Conservation (phyloP, 1,284 basidiomycete species). For the Melampsora larici-populina region DNA sequence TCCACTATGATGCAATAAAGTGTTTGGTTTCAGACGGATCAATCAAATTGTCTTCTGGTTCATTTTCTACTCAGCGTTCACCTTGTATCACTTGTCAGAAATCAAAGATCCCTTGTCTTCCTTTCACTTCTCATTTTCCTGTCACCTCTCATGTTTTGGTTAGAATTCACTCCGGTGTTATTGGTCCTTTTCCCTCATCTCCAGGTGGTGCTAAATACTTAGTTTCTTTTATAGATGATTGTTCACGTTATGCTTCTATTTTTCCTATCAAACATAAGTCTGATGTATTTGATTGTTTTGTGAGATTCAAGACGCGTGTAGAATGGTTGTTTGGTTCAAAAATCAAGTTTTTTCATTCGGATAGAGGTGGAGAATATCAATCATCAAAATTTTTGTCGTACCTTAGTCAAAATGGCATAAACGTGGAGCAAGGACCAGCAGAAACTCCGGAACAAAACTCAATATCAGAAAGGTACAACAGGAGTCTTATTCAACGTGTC, state of each 20-base stretch:
- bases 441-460: background rate
- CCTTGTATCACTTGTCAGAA: too few relatives aligned
- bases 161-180: background rate
- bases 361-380: background rate
- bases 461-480: background rate
- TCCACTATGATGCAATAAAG: background rate
- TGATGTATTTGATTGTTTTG: too few relatives aligned
- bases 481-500: background rate
- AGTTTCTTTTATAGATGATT: background rate
- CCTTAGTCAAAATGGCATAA: background rate
- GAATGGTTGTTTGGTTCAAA: background rate
- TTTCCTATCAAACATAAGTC: background rate
- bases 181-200: background rate
- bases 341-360: background rate
- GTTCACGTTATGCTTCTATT: background rate
- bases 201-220: background rate
- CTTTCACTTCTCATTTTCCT: background rate
- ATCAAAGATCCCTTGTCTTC: background rate
- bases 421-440: too few relatives aligned
- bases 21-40: background rate
- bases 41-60: background rate
- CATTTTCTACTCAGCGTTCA: too few relatives aligned
- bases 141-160: background rate
- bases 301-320: background rate
- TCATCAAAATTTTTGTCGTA: background rate